Conservation (phyloP, 2,329 filamentous ascomycete genomes). For the Ascochyta pisi region DNA sequence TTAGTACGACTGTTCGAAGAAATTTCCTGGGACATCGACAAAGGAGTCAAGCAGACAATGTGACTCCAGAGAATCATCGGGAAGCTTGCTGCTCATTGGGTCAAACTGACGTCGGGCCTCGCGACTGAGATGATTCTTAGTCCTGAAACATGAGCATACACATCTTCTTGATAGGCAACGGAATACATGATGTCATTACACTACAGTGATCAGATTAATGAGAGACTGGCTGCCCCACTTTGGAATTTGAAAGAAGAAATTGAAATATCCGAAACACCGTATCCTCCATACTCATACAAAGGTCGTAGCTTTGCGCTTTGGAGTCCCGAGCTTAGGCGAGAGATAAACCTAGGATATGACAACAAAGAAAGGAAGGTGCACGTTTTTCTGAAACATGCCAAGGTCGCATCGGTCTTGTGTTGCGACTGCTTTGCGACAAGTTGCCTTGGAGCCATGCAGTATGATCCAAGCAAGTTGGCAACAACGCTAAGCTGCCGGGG, state of each 20-base stretch:
- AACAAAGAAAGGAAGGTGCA: neutral
- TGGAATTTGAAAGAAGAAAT: constrained; percentile 22
- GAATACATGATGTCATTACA: constrained; percentile 45
- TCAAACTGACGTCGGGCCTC: too few species aligned
- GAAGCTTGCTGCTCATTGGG: neutral
- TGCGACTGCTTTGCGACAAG: neutral
- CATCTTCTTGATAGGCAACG: constrained; percentile 44
- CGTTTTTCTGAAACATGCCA: neutral
- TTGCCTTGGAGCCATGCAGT: neutral
- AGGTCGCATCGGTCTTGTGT: neutral
- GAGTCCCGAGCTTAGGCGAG: neutral
- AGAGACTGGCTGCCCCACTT: constrained; percentile 47
- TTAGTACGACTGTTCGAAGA: neutral
- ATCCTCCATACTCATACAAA: constrained; percentile 25
- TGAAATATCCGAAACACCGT: constrained; percentile 16
- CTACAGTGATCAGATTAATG: constrained; percentile 41
- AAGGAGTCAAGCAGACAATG: neutral
- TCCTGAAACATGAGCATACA: neutral
- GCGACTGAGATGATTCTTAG: too few species aligned
- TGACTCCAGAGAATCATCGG: too few species aligned
- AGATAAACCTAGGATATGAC: neutral
- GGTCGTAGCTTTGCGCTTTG: constrained; percentile 10
- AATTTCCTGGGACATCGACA: neutral
- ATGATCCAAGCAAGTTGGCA: neutral
- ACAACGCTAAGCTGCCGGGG: neutral